A percentile compares a stretch with the other conserved stretches of the same genome.
Evolutionary conservation across 495 filamentous ascomycete genomes (phyloP).

Genomic region (Podospora tetraspora): DNA sequence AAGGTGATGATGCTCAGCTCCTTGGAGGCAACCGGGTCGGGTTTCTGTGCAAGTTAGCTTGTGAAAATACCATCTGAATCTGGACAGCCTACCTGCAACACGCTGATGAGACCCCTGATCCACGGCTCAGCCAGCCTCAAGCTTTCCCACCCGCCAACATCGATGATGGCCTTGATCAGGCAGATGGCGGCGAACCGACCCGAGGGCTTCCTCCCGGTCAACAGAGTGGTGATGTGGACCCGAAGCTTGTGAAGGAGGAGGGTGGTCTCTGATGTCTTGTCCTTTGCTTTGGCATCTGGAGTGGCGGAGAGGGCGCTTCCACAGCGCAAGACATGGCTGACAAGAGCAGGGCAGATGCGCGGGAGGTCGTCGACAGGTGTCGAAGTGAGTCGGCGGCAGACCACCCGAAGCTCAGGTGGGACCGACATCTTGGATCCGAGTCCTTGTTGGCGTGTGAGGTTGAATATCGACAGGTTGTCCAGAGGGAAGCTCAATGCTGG

Average conservation of each 20-base stretch:
- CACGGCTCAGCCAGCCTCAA: constrained; percentile 64
- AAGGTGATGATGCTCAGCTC: constrained; percentile 68
- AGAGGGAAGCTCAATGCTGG: background rate
- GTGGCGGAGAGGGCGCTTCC: constrained; percentile 51
- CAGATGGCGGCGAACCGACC: constrained; percentile 72
- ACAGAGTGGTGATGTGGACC: constrained; percentile 66
- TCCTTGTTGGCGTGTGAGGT: background rate
- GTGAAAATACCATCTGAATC: background rate
- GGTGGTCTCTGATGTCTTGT: constrained; percentile 52
- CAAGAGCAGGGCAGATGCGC: constrained; percentile 54
- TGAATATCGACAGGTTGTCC: background rate
- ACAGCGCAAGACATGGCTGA: constrained; percentile 57
- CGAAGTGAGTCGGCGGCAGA: constrained; percentile 62
- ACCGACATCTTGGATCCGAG: constrained; percentile 12
- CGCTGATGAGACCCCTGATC: constrained; percentile 63
- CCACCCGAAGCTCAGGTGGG: constrained; percentile 53
- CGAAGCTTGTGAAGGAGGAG: constrained; percentile 71
- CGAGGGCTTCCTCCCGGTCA: constrained; percentile 65
- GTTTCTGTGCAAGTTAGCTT: constrained; percentile 49
- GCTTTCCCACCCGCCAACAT: constrained; percentile 74
- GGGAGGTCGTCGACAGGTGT: constrained; percentile 61
- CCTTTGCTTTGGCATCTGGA: constrained; percentile 45
- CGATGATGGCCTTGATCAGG: constrained; percentile 72
- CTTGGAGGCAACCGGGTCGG: constrained; percentile 66
- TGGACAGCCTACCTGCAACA: constrained; percentile 56